Evolutionary conservation across 2,329 filamentous ascomycete genomes (phyloP), one percentile per base, ranked within the genome.

Genomic region (Fusarium heterosporum): DNA sequence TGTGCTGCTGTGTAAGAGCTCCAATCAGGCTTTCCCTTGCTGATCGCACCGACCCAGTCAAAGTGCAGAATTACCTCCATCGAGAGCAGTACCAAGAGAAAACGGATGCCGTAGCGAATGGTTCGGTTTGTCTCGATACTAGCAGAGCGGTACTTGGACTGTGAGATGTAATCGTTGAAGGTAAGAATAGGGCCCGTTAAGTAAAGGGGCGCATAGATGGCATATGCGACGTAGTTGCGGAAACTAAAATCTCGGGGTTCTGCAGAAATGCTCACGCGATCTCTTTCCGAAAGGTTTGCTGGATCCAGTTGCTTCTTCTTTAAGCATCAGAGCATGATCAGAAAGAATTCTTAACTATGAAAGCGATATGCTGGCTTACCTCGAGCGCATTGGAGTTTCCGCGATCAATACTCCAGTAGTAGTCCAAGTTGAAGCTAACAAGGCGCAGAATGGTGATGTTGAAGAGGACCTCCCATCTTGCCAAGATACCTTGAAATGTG

Each of bases 231-330:
- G 78, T 97, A 98, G 79, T 96, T 97, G 67, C 90, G 88, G 79
- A 96, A 93, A 25, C 81, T 88, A 75, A 88, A 99, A 74, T 96
- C 91, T 28, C 81, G 78, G 1, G 86, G 78, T 45, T 88, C 85
- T 6, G 94, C 93, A 1, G 96, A 89, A 39, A 90, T 90, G 54
- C 86, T 83, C 59, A 98, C 87, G 17, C 96, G 91, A 73, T 99
- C 95, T 70, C 91, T 87, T 78, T 99, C 96, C 7, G 94, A 96
- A 36, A 98, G 87, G 72, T 90, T 88, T 54, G 93, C 84, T 41
- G 92, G 91, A 84, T 98, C 93, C 66, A 97, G 86, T 84, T 97
- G 93, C 79, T 96, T 97, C 92, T 98, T 98, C 94, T 98, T 96
- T 79, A 83, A 77, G 80, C 74, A 87, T 95, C 85, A 95, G 90